Evolutionary conservation across 352 stramenopile species (phyloP).

Genomic region (Phytophthora boehmeriae): DNA sequence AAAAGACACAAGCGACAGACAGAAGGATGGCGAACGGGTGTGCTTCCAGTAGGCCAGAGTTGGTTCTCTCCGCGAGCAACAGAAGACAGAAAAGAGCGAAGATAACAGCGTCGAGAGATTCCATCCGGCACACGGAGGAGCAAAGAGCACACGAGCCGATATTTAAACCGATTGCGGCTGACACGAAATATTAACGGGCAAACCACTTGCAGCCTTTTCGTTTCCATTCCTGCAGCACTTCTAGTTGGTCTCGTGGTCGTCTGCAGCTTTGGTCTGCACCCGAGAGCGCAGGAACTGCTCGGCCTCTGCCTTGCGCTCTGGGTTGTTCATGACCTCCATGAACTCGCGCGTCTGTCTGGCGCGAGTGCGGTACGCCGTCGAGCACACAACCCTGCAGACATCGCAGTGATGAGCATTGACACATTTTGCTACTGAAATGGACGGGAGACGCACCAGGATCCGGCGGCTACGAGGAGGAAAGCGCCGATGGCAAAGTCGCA

Average conservation of each 20-base stretch:
- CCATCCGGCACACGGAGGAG: neutral
- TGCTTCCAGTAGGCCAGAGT: neutral
- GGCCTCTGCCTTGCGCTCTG: constrained; percentile 68
- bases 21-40: constrained; percentile 10
- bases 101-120: constrained; percentile 5
- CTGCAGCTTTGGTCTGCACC: constrained; percentile 35
- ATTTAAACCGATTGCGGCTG: constrained; percentile 37
- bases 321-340: constrained; percentile 88
- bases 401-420: neutral
- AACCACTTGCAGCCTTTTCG: neutral
- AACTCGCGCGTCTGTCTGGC: constrained; percentile 73
- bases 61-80: neutral
- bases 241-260: constrained; percentile 21
- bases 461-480: constrained; percentile 61
- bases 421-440: no score
- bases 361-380: constrained; percentile 52
- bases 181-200: constrained; percentile 39
- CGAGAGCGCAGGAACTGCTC: constrained; percentile 77
- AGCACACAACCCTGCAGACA: constrained; percentile 60
- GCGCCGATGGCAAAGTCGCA: constrained; percentile 70
- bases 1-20: constrained; percentile 22
- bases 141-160: constrained; percentile 30
- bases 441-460: constrained; percentile 66
- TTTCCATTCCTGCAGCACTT: neutral
- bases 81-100: constrained; percentile 10